Conservation (phyloP, 305 asterid species). For the Rubia peregrina region DNA sequence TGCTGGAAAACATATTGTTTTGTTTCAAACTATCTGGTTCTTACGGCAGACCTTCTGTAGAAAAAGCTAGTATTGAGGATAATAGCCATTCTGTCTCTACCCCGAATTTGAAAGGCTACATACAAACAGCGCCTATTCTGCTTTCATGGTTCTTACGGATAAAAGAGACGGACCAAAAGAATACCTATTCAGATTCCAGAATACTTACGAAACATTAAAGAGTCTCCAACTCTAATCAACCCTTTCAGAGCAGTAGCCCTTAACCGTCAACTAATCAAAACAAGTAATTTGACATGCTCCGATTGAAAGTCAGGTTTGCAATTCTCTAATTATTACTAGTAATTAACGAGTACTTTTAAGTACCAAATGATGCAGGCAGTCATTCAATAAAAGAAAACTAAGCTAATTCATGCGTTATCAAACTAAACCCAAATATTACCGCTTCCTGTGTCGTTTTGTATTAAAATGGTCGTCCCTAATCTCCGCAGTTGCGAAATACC, state of each 20-base stretch:
- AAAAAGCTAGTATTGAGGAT: not conserved
- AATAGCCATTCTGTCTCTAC: not conserved
- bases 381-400: not conserved
- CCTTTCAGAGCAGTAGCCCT: not conserved
- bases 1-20: not conserved
- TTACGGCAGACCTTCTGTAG: not conserved
- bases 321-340: too few species aligned
- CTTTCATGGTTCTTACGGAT: not conserved
- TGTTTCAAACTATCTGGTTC: not conserved
- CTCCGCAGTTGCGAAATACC: constrained; percentile 53
- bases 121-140: not conserved
- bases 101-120: not conserved
- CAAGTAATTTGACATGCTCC: too few species aligned
- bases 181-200: not conserved
- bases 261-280: not conserved
- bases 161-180: not conserved
- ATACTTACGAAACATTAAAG: not conserved
- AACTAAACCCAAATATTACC: constrained; percentile 30
- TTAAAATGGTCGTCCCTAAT: constrained; percentile 87
- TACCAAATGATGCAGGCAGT: not conserved
- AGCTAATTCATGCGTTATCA: not conserved
- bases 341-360: not conserved
- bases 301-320: not conserved
- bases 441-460: constrained; percentile 67
- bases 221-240: not conserved